Percentiles rank a stretch among this genome's conserved stretches.
phyloP scores from a whole-genome alignment of 768 basidiomycete species.

The Dentipellis fragilis region DNA sequence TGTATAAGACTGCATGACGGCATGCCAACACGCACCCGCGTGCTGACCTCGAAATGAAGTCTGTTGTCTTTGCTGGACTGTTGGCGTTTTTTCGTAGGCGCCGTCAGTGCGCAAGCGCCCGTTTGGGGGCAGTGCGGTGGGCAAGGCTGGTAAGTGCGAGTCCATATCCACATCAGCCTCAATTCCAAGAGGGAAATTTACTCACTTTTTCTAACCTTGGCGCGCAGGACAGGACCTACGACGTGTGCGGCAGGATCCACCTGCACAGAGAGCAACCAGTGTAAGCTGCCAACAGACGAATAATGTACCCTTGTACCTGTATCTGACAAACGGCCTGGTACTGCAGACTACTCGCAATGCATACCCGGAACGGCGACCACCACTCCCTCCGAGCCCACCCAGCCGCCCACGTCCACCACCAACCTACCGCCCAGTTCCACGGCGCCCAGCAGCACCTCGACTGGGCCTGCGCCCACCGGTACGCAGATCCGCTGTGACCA shows the following conservation, averaged over 20 bases:
- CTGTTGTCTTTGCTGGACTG: too few species aligned
- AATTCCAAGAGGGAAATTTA: neutral
- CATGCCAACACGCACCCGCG: too few species aligned
- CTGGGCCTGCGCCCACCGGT: slow-evolving; percentile 20
- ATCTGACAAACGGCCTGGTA: neutral
- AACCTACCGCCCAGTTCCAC: slow-evolving; percentile 20
- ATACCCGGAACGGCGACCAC: slow-evolving; percentile 25
- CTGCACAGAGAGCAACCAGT: slow-evolving; percentile 31
- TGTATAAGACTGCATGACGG: too few species aligned
- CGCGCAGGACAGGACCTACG: slow-evolving; percentile 30
- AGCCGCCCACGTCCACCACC: slow-evolving; percentile 20
- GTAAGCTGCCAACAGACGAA: slow-evolving; percentile 17
- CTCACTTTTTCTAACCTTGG: neutral
- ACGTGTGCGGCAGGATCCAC: slow-evolving; percentile 34
- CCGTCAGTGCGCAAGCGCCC: slow-evolving; percentile 24
- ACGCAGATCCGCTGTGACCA: slow-evolving; percentile 44
- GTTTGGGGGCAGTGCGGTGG: slow-evolving; percentile 35
- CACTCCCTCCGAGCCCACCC: slow-evolving; percentile 20
- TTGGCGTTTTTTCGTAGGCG: neutral
- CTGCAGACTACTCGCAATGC: slow-evolving; percentile 44
- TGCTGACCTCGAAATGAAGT: too few species aligned
- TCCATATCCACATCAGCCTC: neutral
- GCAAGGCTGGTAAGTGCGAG: slow-evolving; percentile 13
- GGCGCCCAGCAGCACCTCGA: slow-evolving; percentile 15
- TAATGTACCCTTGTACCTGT: neutral